Evolutionary conservation across 768 basidiomycete genomes (phyloP), one percentile per base, ranked within the genome.

Genomic region (Macrolepiota fuliginosa): DNA sequence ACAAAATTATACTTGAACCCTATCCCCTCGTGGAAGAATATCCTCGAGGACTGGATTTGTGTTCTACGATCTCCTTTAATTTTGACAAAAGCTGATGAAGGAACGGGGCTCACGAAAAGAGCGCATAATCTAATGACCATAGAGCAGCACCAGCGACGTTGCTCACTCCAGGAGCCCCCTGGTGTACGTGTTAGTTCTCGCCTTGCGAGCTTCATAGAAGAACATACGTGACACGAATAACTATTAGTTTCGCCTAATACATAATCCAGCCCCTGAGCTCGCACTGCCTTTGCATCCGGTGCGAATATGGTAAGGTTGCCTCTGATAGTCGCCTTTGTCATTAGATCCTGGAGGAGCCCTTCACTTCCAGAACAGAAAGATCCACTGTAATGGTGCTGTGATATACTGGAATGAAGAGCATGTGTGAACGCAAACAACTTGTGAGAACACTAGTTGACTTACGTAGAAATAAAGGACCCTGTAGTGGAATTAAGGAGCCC

Each of bases 1-100:
- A 85, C 88, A 56, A 89, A 74, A 67, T 83, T 86, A 67, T 89
- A 90, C 72, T 90, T 90, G 73, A 79, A 90, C 0, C 88, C 88
- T 56, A 90, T 75, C 15, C 88, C 88, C 58, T 85, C 77, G 67
- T 90, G 87, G 76, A 87, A 88, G 72, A 81, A 85, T 15, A 86
- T 63, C 54, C 80, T 75, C 29, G 79, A 77, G 27, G 86, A 81
- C 3, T 83, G 84, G 10, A 86, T 70, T 63, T 81, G 81, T 1
- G 83, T 72, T 17, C 77, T 79, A 54, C 11, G 42, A 24, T 13
- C 32, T 7, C 13, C 22, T 25, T 63, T 12, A 56, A 40, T 40
- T 45, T 11, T 35, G 37, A 47, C 40, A 32, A 49, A 19, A 27
- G 32, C 22, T 12, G n/a, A 11, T 13, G 39, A 25, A 50, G 22